Conservation (phyloP, 495 filamentous ascomycete species). For the Talaromyces borbonicus region DNA sequence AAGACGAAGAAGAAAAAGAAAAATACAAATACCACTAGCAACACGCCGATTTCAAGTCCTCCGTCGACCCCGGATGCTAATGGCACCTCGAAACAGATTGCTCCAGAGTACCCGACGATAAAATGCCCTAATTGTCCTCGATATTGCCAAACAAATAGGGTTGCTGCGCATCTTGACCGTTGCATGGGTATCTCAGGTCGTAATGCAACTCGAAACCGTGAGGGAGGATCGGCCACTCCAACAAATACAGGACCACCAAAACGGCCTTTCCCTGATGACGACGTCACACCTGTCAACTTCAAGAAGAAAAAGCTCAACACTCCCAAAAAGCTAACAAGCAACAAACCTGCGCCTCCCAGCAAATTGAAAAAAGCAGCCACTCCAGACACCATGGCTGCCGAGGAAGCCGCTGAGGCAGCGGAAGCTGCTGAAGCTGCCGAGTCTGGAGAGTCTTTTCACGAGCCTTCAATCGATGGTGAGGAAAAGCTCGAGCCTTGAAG, state of each 20-base stretch:
- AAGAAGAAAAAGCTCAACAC: constrained; percentile 39
- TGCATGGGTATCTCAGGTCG: constrained; percentile 70
- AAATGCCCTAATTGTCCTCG: constrained; percentile 56
- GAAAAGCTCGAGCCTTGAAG: constrained; percentile 5
- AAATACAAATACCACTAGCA: constrained; percentile 25
- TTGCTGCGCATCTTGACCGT: constrained; percentile 68
- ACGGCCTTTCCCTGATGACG: constrained; percentile 29
- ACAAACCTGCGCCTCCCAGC: constrained; percentile 32
- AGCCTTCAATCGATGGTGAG: constrained; percentile 1
- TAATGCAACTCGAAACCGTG: constrained; percentile 47
- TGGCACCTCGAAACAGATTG: constrained; percentile 25
- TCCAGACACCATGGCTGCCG: constrained; percentile 10
- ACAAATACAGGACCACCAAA: constrained; percentile 32
- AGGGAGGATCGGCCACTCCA: constrained; percentile 20
- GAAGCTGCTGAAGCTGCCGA: constrained; percentile 5
- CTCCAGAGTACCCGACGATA: constrained; percentile 56
- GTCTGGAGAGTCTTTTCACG: constrained; percentile 1
- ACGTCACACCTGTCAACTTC: constrained; percentile 25
- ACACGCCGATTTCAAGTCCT: constrained; percentile 46
- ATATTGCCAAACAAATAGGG: constrained; percentile 49
- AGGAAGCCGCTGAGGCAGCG: constrained; percentile 7
- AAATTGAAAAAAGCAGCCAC: constrained; percentile 32
- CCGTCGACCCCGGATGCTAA: constrained; percentile 36
- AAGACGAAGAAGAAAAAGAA: constrained; percentile 46
- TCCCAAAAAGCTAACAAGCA: constrained; percentile 29